These are phyloP conservation scores for Berberis vulgaris DNA, from an alignment of 164 flowering plant species.

Conservation along the genomic window DNA sequence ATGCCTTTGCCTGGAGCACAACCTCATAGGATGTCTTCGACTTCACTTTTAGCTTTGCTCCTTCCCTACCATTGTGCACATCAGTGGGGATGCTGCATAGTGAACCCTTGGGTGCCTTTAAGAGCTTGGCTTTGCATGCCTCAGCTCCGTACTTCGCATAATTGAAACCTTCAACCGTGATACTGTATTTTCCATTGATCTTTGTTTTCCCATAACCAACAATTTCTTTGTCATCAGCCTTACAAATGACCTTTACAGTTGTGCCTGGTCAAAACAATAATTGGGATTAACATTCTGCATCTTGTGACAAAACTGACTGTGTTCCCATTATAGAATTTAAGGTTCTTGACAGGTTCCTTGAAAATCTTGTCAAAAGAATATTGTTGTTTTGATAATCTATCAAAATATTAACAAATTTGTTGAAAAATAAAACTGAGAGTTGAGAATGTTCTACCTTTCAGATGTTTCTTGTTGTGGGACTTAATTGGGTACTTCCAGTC, in stretches of 20 bases:
- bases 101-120: neutral
- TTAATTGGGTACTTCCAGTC: constrained; percentile 49
- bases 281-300: neutral
- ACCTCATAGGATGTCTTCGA: neutral
- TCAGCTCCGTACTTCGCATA: neutral
- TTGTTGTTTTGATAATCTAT: too few species aligned
- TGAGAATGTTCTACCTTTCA: constrained; percentile 38
- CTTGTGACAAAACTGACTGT: too few species aligned
- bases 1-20: constrained; percentile 2
- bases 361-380: too few species aligned
- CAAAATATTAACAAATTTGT: too few species aligned
- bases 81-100: neutral
- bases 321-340: neutral
- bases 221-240: neutral
- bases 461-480: constrained; percentile 69
- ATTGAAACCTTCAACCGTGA: constrained; percentile 1
- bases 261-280: neutral
- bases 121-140: constrained; percentile 1
- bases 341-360: neutral
- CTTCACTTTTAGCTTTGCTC: neutral
- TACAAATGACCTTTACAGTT: neutral
- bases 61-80: neutral
- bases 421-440: neutral
- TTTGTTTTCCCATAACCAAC: neutral
- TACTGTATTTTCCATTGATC: constrained; percentile 5